A percentile compares a stretch with the other conserved stretches of the same genome.
Conservation (phyloP, 257 asterid genomes). For the Plantago major region DNA sequence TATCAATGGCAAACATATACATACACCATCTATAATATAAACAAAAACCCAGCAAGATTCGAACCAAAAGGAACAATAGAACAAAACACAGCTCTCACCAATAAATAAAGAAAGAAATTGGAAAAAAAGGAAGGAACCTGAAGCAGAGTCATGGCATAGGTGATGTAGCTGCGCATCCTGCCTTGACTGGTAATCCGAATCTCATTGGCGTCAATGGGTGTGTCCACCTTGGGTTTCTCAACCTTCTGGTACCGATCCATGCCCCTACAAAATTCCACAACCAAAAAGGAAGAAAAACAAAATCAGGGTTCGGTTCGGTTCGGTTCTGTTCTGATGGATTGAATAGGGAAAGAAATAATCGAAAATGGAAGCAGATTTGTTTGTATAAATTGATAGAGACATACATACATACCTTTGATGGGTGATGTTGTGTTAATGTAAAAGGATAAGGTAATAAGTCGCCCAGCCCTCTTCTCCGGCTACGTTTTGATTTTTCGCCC, state of each 20-base stretch:
- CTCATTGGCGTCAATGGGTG: constrained; percentile 62
- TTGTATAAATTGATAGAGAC: too few species aligned
- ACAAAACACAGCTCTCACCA: constrained; percentile 5
- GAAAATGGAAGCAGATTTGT: too few species aligned
- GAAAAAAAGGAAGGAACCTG: not conserved
- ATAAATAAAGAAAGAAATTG: not conserved
- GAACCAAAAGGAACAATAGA: not conserved
- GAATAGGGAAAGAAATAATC: too few species aligned
- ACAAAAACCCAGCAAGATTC: too few species aligned
- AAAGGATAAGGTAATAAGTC: constrained; percentile 1
- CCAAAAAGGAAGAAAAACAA: not conserved
- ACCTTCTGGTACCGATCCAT: constrained; percentile 79
- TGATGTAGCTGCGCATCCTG: constrained; percentile 66
- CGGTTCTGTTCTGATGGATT: too few species aligned
- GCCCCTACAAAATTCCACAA: constrained; percentile 9
- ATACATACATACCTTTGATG: too few species aligned
- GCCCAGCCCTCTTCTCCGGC: constrained; percentile 53
- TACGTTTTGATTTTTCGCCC: constrained; percentile 48
- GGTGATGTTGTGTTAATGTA: too few species aligned
- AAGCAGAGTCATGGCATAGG: constrained; percentile 46
- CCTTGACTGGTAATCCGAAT: constrained; percentile 74
- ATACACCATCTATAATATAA: too few species aligned
- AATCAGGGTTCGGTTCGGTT: too few species aligned
- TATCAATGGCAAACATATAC: too few species aligned
- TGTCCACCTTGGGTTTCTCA: constrained; percentile 59